These are phyloP conservation scores for Phyllosticta paracitricarpa DNA, from an alignment of 2,329 filamentous ascomycete species.

Conservation along the genomic window DNA sequence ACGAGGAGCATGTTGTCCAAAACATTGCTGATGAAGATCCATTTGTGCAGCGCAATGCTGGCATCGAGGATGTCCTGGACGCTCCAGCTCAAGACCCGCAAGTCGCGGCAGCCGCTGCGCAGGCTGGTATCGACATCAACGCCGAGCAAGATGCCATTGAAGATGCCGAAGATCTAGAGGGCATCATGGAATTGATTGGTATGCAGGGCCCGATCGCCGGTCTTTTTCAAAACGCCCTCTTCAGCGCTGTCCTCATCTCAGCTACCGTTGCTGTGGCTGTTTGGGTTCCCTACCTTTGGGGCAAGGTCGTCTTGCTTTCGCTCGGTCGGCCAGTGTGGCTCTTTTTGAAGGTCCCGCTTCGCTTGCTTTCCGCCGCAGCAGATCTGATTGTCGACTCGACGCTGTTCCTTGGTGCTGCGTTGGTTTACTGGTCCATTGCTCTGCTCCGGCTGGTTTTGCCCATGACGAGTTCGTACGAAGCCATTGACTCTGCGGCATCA, in stretches of 20 bases:
- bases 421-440: constrained; percentile 30
- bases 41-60: constrained; percentile 40
- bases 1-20: constrained; percentile 52
- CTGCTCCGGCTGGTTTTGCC: constrained; percentile 15
- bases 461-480: constrained; percentile 10
- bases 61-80: constrained; percentile 23
- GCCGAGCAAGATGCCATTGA: constrained; percentile 59
- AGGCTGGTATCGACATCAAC: constrained; percentile 57
- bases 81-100: constrained; percentile 40
- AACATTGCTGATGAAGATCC: constrained; percentile 51
- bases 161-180: constrained; percentile 86
- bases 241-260: constrained; percentile 82
- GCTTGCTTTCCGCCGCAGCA: constrained; percentile 61
- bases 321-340: constrained; percentile 66
- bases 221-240: constrained; percentile 88
- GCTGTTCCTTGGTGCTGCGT: constrained; percentile 52
- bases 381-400: constrained; percentile 69
- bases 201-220: constrained; percentile 89
- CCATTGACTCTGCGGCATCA: constrained; percentile 1
- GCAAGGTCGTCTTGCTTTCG: constrained; percentile 71
- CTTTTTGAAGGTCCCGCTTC: constrained; percentile 57
- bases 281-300: constrained; percentile 85
- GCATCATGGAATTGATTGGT: constrained; percentile 88
- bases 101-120: constrained; percentile 53
- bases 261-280: constrained; percentile 78